Percentiles rank a stretch among this genome's conserved stretches.
Conservation (phyloP, 352 stramenopile species). For the Pythium utonaiense region DNA sequence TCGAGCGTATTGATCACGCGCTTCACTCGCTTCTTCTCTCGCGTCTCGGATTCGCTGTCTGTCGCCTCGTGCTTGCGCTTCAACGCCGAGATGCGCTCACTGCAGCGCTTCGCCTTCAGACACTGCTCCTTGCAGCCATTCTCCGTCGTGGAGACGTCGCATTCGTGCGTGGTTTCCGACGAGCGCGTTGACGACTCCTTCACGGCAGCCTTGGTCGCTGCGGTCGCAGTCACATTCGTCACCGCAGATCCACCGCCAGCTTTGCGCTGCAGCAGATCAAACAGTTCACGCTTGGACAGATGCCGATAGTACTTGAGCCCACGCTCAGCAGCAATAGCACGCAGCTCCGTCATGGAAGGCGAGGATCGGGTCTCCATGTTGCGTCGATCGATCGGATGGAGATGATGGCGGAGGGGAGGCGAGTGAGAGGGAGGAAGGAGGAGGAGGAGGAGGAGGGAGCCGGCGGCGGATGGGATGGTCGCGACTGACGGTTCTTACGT, state of each 20-base stretch:
- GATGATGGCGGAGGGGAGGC: not conserved
- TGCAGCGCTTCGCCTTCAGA: conserved; percentile 40
- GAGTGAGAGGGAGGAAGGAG: no score
- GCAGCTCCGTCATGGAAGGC: conserved; percentile 77
- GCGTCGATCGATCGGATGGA: not conserved
- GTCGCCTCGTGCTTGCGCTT: conserved; percentile 51
- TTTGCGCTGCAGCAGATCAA: conserved; percentile 71
- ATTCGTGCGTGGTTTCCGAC: not conserved
- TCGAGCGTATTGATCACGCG: conserved; percentile 72
- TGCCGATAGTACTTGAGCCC: conserved; percentile 84
- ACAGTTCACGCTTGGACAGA: conserved; percentile 77
- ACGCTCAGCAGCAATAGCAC: conserved; percentile 57
- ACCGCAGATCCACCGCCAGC: conserved; percentile 44
- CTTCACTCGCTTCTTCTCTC: conserved; percentile 54
- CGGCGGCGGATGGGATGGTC: conserved; percentile 13
- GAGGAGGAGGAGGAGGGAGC: conserved; percentile 1
- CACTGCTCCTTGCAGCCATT: conserved; percentile 1
- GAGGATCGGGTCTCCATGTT: conserved; percentile 81
- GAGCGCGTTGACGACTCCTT: conserved; percentile 14
- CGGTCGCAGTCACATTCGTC: not conserved
- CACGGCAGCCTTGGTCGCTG: conserved; percentile 10
- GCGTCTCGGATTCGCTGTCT: conserved; percentile 7
- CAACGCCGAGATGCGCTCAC: conserved; percentile 48
- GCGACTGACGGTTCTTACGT: conserved; percentile 19
- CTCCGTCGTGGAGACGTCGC: not conserved